Conservation (phyloP, 805 yeast genomes). For the Wickerhamiella slavikovae region DNA sequence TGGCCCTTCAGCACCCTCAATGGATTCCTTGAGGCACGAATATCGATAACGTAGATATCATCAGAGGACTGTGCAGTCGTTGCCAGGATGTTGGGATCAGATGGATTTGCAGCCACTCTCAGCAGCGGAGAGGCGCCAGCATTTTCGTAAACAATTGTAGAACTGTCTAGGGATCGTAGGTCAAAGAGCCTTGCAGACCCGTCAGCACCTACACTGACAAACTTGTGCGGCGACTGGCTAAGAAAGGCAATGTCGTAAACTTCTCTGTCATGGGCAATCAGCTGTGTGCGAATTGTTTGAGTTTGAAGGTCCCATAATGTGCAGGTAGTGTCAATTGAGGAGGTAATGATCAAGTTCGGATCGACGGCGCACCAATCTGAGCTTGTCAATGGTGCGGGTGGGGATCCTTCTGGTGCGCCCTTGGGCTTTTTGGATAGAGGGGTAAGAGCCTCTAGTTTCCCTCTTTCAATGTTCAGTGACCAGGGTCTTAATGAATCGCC, state of each 20-base stretch:
- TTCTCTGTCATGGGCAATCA: conserved; percentile 91
- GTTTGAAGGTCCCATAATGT: conserved; percentile 78
- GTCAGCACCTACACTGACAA: conserved; percentile 87
- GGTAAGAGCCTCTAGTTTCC: conserved; percentile 21
- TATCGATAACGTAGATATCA: conserved; percentile 50
- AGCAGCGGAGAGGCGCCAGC: conserved; percentile 38
- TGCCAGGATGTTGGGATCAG: conserved; percentile 68
- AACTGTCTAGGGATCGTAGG: conserved; percentile 70
- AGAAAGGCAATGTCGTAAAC: conserved; percentile 83
- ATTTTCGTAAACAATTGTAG: conserved; percentile 85
- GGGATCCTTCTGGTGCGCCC: conserved; percentile 20
- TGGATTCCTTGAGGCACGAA: conserved; percentile 77
- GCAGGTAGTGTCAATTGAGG: conserved; percentile 90
- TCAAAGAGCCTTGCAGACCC: conserved; percentile 90
- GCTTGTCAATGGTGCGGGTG: conserved; percentile 67
- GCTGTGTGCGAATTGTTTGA: conserved; percentile 65
- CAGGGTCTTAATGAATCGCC: conserved; percentile 54
- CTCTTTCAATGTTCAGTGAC: conserved; percentile 23
- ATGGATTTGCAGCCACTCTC: conserved; percentile 55
- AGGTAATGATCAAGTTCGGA: conserved; percentile 51
- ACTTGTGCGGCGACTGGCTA: conserved; percentile 50
- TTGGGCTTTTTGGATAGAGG: conserved; percentile 23
- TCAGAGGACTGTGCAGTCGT: conserved; percentile 56
- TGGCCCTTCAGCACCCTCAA: conserved; percentile 50
- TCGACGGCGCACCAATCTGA: conserved; percentile 80